phyloP scores from a whole-genome alignment of 2,329 filamentous ascomycete genomes.

The Diaporthe humulicola region DNA sequence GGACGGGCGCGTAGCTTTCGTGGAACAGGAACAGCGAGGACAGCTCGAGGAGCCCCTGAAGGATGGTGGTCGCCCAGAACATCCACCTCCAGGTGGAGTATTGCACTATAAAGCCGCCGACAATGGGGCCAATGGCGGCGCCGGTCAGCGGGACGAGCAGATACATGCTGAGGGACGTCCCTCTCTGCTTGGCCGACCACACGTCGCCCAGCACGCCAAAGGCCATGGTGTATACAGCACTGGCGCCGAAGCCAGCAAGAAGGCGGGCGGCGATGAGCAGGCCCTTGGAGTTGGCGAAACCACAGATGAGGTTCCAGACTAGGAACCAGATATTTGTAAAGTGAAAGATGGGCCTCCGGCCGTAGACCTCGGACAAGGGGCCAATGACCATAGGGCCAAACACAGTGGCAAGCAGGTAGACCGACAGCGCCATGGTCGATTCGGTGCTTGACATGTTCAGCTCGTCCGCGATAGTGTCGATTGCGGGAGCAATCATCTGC shows the following conservation, averaged over 20 bases:
- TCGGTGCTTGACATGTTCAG: conserved; percentile 63
- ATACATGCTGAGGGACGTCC: conserved; percentile 54
- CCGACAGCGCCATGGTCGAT: conserved; percentile 61
- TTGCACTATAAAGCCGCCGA: conserved; percentile 55
- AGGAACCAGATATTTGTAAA: conserved; percentile 63
- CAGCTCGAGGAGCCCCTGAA: conserved; percentile 53
- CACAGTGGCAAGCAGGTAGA: conserved; percentile 58
- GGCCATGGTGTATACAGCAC: conserved; percentile 59
- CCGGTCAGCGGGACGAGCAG: conserved; percentile 56
- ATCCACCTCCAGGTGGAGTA: conserved; percentile 59
- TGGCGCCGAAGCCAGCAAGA: conserved; percentile 62
- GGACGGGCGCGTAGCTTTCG: conserved; percentile 55
- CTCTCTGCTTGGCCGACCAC: conserved; percentile 60
- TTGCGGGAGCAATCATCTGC: conserved; percentile 63
- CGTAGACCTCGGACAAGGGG: conserved; percentile 63
- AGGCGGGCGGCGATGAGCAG: conserved; percentile 60
- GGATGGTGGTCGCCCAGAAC: conserved; percentile 59
- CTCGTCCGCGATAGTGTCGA: conserved; percentile 63
- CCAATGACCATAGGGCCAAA: conserved; percentile 60
- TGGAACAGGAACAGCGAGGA: conserved; percentile 50
- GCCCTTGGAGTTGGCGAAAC: conserved; percentile 55
- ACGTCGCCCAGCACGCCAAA: conserved; percentile 62
- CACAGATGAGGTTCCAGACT: conserved; percentile 61
- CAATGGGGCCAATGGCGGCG: conserved; percentile 54
- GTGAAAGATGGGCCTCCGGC: conserved; percentile 57